Evolutionary conservation across 2,329 filamentous ascomycete genomes (phyloP).

Genomic region (Chaetomiaceae sp.): DNA sequence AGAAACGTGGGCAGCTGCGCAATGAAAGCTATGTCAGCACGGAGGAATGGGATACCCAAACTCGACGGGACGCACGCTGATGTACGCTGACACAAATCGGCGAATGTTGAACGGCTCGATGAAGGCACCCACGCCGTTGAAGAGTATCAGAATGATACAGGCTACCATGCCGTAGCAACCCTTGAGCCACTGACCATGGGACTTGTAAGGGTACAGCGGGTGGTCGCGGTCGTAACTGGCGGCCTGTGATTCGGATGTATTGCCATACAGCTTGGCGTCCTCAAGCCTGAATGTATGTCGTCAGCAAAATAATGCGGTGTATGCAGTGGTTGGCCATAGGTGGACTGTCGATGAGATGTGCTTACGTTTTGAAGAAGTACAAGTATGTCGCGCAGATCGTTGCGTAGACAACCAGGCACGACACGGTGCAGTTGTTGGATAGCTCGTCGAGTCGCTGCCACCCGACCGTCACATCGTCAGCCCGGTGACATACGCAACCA

Average conservation of each 20-base stretch:
- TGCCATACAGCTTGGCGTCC: constrained; percentile 34
- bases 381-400: constrained; percentile 37
- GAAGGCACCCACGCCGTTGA: constrained; percentile 32
- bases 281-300: constrained; percentile 34
- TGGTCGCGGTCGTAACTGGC: constrained; percentile 31
- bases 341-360: no score
- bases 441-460: constrained; percentile 32
- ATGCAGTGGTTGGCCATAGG: no score
- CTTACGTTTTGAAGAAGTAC: constrained; percentile 33
- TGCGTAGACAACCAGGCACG: constrained; percentile 36
- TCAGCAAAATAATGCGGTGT: no score
- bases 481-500: background rate
- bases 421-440: constrained; percentile 33
- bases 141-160: constrained; percentile 30
- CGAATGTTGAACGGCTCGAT: constrained; percentile 32
- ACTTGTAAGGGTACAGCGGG: constrained; percentile 34
- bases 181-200: constrained; percentile 35
- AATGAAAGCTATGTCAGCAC: background rate
- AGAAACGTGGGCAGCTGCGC: constrained; percentile 30
- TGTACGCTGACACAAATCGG: constrained; percentile 35
- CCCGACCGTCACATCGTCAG: no score
- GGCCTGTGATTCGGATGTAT: constrained; percentile 33
- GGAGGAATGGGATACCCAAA: background rate
- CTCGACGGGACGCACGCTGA: constrained; percentile 31
- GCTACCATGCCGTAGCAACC: constrained; percentile 31